Conservation (phyloP, 306 rosid species). For the Dicorynia guianensis region DNA sequence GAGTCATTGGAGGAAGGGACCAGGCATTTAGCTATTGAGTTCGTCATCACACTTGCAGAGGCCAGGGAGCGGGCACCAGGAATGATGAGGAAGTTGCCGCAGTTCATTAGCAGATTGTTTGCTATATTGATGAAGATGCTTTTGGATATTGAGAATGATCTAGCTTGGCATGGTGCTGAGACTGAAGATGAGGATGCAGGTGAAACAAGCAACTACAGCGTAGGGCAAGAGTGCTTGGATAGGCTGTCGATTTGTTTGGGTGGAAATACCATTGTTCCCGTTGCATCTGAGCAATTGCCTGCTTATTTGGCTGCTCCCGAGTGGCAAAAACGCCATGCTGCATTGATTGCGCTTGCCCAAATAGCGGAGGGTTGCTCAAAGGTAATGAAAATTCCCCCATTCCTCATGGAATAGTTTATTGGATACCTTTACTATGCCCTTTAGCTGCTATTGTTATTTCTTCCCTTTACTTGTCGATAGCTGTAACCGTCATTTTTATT, state of each 20-base stretch:
- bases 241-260: slow-evolving; percentile 67
- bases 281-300: slow-evolving; percentile 65
- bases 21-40: slow-evolving; percentile 74
- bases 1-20: slow-evolving; percentile 70
- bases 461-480: not conserved
- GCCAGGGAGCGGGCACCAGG: slow-evolving; percentile 82
- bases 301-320: slow-evolving; percentile 5
- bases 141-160: slow-evolving; percentile 69
- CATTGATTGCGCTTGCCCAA: not conserved
- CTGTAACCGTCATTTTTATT: not conserved
- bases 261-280: slow-evolving; percentile 70
- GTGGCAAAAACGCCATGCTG: not conserved
- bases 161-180: slow-evolving; percentile 63
- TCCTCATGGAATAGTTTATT: not conserved
- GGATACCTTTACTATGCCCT: not conserved
- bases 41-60: slow-evolving; percentile 69
- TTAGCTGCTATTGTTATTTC: not conserved
- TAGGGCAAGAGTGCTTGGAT: slow-evolving; percentile 81
- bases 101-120: slow-evolving; percentile 61
- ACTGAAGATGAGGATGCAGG: slow-evolving; percentile 70
- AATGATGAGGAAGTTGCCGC: slow-evolving; percentile 83
- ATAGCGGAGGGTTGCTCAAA: slow-evolving; percentile 68
- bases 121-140: slow-evolving; percentile 64
- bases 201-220: slow-evolving; percentile 65
- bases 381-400: slow-evolving; percentile 49